Percentiles rank a stretch among this genome's conserved stretches.
Evolutionary conservation across 257 asterid species (phyloP).

Genomic region (Nyctanthes arbortristis): DNA sequence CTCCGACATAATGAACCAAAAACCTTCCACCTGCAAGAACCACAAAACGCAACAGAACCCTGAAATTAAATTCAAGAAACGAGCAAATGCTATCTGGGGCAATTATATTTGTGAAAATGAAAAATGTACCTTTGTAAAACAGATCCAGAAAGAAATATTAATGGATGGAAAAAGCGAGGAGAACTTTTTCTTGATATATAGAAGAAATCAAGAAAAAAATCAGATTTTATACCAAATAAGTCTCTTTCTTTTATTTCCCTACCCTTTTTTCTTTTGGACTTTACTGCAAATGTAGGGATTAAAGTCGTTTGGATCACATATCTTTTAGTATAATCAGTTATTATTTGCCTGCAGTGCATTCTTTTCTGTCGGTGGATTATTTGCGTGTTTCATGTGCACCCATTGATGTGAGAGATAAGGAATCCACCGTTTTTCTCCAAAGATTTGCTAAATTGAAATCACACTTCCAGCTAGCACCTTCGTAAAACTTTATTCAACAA

Average conservation of each 20-base stretch:
- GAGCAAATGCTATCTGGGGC: not conserved
- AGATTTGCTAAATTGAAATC: no score
- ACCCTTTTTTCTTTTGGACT: not conserved
- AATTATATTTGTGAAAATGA: not conserved
- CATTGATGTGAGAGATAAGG: no score
- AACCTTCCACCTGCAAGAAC: constrained; percentile 5
- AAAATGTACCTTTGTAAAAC: constrained; percentile 26
- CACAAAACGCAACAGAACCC: not conserved
- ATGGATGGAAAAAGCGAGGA: not conserved
- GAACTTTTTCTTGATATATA: constrained; percentile 1
- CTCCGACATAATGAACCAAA: constrained; percentile 28
- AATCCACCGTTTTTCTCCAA: no score
- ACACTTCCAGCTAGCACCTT: no score
- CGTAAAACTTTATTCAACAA: no score
- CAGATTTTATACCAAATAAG: not conserved
- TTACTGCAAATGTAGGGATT: not conserved
- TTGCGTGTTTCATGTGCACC: not conserved
- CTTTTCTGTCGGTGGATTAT: not conserved
- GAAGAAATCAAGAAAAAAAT: constrained; percentile 11
- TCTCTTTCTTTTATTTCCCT: no score
- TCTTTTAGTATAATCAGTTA: not conserved
- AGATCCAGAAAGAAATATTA: constrained; percentile 24
- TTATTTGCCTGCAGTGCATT: not conserved
- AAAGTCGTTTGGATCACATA: not conserved
- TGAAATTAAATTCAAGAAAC: constrained; percentile 6